Evolutionary conservation across 2,329 filamentous ascomycete species (phyloP).

Genomic region (Neonectria punicea): DNA sequence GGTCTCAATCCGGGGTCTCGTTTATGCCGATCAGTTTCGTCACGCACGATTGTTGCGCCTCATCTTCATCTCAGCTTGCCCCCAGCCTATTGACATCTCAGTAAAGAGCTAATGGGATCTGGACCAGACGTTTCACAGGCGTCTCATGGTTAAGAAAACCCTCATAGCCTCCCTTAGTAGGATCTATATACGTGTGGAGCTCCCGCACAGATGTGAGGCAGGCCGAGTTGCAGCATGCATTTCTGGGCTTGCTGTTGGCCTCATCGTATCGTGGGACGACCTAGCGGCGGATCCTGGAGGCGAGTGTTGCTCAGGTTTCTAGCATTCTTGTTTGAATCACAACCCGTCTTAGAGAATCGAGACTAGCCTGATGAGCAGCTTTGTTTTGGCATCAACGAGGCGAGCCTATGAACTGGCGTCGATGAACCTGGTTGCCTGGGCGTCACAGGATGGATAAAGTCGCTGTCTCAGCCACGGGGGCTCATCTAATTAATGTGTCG

Average conservation of each 20-base stretch:
- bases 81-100: slow-evolving; percentile 9
- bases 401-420: background rate
- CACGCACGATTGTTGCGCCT: background rate
- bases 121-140: slow-evolving; percentile 15
- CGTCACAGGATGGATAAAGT: slow-evolving; percentile 11
- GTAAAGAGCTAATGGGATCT: background rate
- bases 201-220: slow-evolving; percentile 10
- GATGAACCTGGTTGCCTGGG: background rate
- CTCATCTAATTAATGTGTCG: background rate
- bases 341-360: background rate
- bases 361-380: background rate
- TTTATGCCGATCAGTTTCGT: slow-evolving; percentile 13
- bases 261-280: background rate
- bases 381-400: background rate
- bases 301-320: background rate
- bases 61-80: slow-evolving; percentile 9
- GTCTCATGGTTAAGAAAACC: slow-evolving; percentile 14
- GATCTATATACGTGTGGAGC: slow-evolving; percentile 21
- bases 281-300: background rate
- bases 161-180: background rate
- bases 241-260: slow-evolving; percentile 6
- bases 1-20: slow-evolving; percentile 22
- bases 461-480: slow-evolving; percentile 6
- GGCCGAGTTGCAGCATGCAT: background rate
- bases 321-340: background rate